These are phyloP conservation scores for Saccharomyces hybrid DNA, from an alignment of 1,139 yeast genomes.

Conservation along the genomic window DNA sequence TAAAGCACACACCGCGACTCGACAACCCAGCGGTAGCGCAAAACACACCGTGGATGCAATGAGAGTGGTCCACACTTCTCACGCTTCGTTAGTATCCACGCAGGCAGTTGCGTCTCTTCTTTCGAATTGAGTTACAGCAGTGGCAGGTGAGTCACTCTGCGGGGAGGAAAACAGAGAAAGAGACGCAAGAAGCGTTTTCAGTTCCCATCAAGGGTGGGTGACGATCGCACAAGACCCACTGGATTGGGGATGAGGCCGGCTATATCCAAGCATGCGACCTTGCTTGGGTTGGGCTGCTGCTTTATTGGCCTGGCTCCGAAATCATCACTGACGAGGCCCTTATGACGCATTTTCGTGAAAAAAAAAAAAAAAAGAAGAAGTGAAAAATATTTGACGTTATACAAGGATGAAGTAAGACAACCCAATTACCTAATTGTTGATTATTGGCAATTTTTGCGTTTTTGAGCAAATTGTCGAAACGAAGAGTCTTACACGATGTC, in stretches of 20 bases:
- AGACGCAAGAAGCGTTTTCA: too few relatives aligned
- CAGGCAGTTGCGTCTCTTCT: too few relatives aligned
- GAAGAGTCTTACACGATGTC: conserved; percentile 8
- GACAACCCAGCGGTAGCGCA: neutral
- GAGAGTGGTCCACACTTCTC: neutral
- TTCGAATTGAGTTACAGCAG: too few relatives aligned
- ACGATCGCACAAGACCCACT: too few relatives aligned
- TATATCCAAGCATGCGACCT: neutral
- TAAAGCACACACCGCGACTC: neutral
- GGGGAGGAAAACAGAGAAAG: too few relatives aligned
- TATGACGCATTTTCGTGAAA: conserved; percentile 1
- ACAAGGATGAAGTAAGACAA: neutral
- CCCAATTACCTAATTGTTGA: neutral
- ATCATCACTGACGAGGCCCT: neutral
- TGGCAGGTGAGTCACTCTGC: too few relatives aligned
- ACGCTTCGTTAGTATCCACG: neutral
- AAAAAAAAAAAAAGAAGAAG: neutral
- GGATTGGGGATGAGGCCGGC: too few relatives aligned
- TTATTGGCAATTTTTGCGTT: neutral
- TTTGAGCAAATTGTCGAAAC: neutral
- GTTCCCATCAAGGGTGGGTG: too few relatives aligned
- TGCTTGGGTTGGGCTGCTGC: neutral
- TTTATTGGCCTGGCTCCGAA: neutral
- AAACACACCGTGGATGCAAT: neutral
- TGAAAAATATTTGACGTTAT: neutral